phyloP scores from a whole-genome alignment of 2,329 filamentous ascomycete genomes.

The Bipolaris bicolor region DNA sequence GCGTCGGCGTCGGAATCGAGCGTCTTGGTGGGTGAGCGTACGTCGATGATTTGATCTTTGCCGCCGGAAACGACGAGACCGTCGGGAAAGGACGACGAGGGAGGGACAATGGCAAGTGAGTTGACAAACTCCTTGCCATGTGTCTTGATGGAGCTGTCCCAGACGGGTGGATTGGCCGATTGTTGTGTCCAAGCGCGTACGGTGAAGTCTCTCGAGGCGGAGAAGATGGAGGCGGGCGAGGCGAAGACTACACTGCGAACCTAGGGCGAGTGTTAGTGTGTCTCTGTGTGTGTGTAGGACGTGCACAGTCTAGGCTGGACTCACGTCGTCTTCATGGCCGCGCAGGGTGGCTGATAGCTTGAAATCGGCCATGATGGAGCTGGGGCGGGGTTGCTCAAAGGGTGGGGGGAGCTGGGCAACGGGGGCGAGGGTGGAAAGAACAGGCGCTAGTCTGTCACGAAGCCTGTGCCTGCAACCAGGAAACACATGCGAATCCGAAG shows the following conservation, averaged over 20 bases:
- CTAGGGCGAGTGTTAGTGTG: conserved; percentile 54
- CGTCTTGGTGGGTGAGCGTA: conserved; percentile 71
- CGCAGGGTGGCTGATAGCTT: conserved; percentile 89
- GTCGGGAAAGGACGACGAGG: conserved; percentile 71
- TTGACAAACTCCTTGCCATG: conserved; percentile 89
- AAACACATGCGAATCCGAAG: conserved; percentile 15
- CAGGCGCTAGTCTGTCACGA: conserved; percentile 4
- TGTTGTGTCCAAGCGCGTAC: conserved; percentile 83
- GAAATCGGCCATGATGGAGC: conserved; percentile 73
- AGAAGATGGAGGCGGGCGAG: conserved; percentile 72
- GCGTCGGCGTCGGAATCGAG: conserved; percentile 81
- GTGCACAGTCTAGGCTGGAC: background rate
- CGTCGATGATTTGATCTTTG: conserved; percentile 91
- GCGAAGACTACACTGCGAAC: conserved; percentile 87
- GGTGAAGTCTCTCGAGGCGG: conserved; percentile 88
- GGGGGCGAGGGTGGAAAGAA: conserved; percentile 18
- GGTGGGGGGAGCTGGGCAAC: conserved; percentile 15
- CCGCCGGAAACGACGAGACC: conserved; percentile 88
- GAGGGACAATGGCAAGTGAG: conserved; percentile 75
- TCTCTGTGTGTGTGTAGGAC: no score
- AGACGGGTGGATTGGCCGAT: conserved; percentile 69
- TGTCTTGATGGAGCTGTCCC: conserved; percentile 77
- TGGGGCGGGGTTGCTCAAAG: conserved; percentile 32
- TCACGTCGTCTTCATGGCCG: conserved; percentile 92
- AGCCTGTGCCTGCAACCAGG: background rate